These are phyloP conservation scores for Cadophora sp. DNA, from an alignment of 2,329 filamentous ascomycete species.

Conservation along the genomic window DNA sequence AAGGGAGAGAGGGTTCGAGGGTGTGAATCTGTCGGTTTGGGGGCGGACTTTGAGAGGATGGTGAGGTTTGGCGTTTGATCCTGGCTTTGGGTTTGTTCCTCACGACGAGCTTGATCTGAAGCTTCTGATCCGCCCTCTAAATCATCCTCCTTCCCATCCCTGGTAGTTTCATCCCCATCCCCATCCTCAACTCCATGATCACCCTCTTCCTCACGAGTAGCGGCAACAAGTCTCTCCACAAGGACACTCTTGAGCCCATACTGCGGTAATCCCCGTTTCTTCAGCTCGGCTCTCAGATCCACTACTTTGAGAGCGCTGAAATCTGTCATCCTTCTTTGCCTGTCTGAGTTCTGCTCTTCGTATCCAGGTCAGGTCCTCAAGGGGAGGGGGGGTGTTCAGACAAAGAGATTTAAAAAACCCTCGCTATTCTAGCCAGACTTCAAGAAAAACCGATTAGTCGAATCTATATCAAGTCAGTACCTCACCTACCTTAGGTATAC, in stretches of 20 bases:
- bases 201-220: background rate
- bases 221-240: background rate
- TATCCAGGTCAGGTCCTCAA: no score
- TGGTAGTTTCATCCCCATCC: background rate
- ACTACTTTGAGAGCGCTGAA: background rate
- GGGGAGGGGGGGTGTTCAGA: no score
- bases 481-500: no score
- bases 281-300: background rate
- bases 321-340: background rate
- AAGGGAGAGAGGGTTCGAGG: background rate
- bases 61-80: background rate
- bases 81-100: background rate
- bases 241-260: background rate
- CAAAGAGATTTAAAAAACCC: no score
- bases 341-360: background rate
- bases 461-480: no score
- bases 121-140: background rate
- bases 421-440: no score
- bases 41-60: background rate
- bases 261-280: background rate
- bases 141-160: background rate
- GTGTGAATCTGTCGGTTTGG: background rate
- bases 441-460: no score
- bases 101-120: background rate
- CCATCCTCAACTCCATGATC: background rate